These are phyloP conservation scores for Blastobotrys niveus DNA, from an alignment of 1,139 yeast species.

Conservation along the genomic window DNA sequence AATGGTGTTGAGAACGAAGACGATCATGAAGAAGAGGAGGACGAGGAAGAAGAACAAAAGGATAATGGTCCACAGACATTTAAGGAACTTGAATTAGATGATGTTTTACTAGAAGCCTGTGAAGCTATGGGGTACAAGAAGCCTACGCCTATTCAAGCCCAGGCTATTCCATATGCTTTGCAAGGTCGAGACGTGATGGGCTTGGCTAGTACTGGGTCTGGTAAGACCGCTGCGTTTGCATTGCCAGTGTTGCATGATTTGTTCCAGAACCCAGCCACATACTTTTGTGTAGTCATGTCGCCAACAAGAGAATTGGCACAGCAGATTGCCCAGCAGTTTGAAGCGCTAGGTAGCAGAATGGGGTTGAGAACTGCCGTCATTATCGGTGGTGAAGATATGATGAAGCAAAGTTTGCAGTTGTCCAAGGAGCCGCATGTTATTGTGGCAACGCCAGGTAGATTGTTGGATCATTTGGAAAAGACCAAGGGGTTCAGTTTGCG, in stretches of 20 bases:
- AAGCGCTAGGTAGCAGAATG: constrained; percentile 85
- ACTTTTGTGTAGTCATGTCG: constrained; percentile 83
- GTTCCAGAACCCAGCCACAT: constrained; percentile 84
- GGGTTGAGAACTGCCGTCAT: constrained; percentile 82
- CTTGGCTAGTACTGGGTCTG: constrained; percentile 98
- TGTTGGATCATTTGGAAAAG: constrained; percentile 91
- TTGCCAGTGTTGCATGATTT: constrained; percentile 85
- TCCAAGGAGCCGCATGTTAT: constrained; percentile 91
- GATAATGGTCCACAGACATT: constrained; percentile 25
- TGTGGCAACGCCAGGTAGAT: constrained; percentile 95
- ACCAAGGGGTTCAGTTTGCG: constrained; percentile 87
- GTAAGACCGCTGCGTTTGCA: constrained; percentile 96
- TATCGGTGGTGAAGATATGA: constrained; percentile 98
- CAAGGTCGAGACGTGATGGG: constrained; percentile 96
- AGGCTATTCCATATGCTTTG: constrained; percentile 86
- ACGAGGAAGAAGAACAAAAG: constrained; percentile 12
- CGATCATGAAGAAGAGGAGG: constrained; percentile 8
- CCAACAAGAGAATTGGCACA: constrained; percentile 97
- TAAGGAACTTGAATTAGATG: constrained; percentile 60
- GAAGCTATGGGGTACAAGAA: constrained; percentile 70
- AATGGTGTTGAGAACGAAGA: background rate
- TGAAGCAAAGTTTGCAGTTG: constrained; percentile 93
- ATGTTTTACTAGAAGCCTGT: constrained; percentile 67
- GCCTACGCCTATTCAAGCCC: constrained; percentile 93
- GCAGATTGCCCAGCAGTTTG: constrained; percentile 93